A percentile compares a stretch with the other conserved stretches of the same genome.
These are phyloP conservation scores for Cercophora scortea DNA, from an alignment of 495 filamentous ascomycete species.

Conservation along the genomic window DNA sequence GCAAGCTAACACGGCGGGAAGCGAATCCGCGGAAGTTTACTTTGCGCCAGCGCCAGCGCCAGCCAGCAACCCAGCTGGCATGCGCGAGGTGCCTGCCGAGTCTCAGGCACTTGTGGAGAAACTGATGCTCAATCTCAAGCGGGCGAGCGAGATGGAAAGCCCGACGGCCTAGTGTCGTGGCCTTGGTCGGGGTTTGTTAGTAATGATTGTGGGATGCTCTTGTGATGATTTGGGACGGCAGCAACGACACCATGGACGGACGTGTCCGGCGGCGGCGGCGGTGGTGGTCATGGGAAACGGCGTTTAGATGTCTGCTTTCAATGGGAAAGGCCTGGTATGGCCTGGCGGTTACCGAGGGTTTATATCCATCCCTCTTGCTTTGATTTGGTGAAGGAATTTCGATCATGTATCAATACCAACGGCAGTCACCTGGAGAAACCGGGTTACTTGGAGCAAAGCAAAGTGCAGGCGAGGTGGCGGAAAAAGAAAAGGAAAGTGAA, in stretches of 20 bases:
- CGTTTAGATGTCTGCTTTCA: background rate
- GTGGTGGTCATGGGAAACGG: too few relatives aligned
- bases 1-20: background rate
- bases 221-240: background rate
- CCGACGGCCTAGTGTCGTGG: background rate
- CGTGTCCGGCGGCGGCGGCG: too few relatives aligned
- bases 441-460: too few relatives aligned
- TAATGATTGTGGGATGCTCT: background rate
- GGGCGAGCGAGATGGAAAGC: constrained; percentile 15
- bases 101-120: constrained; percentile 42
- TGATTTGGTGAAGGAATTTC: too few relatives aligned
- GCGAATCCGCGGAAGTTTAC: background rate
- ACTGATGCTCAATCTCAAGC: constrained; percentile 36
- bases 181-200: background rate
- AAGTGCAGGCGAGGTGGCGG: too few relatives aligned
- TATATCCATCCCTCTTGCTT: too few relatives aligned
- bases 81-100: constrained; percentile 34
- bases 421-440: too few relatives aligned
- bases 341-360: background rate
- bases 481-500: too few relatives aligned
- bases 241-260: background rate
- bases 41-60: background rate
- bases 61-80: constrained; percentile 7
- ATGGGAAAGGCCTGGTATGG: background rate
- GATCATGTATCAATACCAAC: too few relatives aligned